A percentile compares a stretch with the other conserved stretches of the same genome.
These are phyloP conservation scores for Oxytropis ochrocephala DNA, from an alignment of 306 rosid genomes.

Conservation along the genomic window DNA sequence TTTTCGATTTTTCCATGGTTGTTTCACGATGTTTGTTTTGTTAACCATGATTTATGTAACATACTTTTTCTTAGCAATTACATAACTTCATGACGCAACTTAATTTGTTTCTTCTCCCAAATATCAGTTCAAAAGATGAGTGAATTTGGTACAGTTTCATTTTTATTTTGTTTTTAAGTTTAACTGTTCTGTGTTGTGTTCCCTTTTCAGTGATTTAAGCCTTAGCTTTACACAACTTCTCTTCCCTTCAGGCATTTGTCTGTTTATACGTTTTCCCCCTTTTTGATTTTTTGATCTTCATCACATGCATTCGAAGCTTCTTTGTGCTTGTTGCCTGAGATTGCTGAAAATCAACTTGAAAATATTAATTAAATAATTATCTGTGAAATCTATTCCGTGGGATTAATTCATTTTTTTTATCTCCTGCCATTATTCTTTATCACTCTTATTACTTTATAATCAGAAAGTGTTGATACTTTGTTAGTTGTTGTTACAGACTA, in stretches of 20 bases:
- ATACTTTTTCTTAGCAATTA: neutral
- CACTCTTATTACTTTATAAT: neutral
- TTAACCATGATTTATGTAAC: neutral
- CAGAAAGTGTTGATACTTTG: neutral
- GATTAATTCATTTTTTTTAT: neutral
- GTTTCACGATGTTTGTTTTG: neutral
- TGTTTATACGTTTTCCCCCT: neutral
- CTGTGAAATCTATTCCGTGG: neutral
- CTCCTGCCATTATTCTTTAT: neutral
- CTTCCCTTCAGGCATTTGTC: neutral
- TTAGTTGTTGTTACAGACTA: neutral
- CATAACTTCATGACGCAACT: neutral
- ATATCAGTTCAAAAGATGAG: neutral
- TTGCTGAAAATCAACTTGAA: neutral
- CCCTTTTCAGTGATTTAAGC: neutral
- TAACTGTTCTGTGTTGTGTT: neutral
- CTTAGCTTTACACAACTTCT: neutral
- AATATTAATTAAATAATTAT: neutral
- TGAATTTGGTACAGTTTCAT: neutral
- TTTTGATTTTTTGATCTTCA: neutral
- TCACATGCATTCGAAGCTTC: neutral
- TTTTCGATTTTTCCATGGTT: neutral
- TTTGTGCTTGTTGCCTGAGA: neutral
- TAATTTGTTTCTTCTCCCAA: neutral
- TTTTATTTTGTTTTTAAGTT: neutral